phyloP scores from a whole-genome alignment of 2,329 filamentous ascomycete genomes.

The Aspergillus tanneri region DNA sequence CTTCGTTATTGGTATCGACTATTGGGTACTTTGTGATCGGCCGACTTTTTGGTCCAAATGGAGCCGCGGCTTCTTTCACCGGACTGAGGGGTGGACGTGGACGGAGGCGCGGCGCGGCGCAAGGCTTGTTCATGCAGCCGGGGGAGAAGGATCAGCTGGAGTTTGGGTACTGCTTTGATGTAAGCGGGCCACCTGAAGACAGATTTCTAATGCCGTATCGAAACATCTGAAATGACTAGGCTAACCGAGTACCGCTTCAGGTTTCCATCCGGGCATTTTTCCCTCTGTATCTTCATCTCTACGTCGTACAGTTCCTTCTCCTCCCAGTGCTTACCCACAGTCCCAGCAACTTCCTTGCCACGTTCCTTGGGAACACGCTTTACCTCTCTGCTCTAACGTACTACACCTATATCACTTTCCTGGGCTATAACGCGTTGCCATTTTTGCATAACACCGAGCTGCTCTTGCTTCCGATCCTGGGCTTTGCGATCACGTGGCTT shows the following conservation, averaged over 20 bases:
- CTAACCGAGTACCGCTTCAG: constrained; percentile 27
- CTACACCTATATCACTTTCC: constrained; percentile 67
- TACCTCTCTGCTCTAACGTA: constrained; percentile 66
- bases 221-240: too few relatives aligned
- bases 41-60: constrained; percentile 59
- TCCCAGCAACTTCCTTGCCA: constrained; percentile 43
- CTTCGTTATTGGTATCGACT: constrained; percentile 59
- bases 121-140: constrained; percentile 60
- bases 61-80: constrained; percentile 44
- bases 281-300: constrained; percentile 65
- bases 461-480: constrained; percentile 61
- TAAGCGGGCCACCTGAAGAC: constrained; percentile 31
- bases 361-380: constrained; percentile 64
- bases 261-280: constrained; percentile 67
- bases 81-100: constrained; percentile 48
- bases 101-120: constrained; percentile 49
- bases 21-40: constrained; percentile 65
- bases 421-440: constrained; percentile 67
- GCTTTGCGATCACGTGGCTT: constrained; percentile 61
- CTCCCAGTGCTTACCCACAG: constrained; percentile 57
- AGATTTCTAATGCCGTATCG: not conserved
- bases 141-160: constrained; percentile 60
- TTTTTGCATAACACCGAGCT: constrained; percentile 68
- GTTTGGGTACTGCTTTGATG: constrained; percentile 71
- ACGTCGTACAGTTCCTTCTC: constrained; percentile 66